Base-by-base conservation (phyloP, 2,329 filamentous ascomycete species). In the Ceratocystis colombiana region DNA sequence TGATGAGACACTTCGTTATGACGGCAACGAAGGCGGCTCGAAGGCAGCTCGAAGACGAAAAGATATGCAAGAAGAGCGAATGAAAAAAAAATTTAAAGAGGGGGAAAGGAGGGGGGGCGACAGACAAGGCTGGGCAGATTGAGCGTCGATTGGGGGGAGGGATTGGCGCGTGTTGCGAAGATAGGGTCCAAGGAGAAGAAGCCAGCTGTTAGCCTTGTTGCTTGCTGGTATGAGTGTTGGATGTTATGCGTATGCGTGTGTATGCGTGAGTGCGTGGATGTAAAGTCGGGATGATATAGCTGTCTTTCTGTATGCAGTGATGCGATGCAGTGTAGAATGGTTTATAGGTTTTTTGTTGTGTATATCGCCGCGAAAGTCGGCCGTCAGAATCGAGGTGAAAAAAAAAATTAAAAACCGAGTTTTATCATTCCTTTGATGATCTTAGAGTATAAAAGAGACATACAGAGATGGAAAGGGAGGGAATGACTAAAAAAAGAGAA, bases 1-100 rank as follows among this genome's bases (percentile, higher is more conserved):
- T 62, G 61, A 62, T 57, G 53, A 20, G 46, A 62, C 62, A 64
- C 61, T 61, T 53, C 37, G 37, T 41, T 3, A 46, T 53, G 45
- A 37, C 62, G 44, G 20, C 53, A 62, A 20, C 37, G n/a, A 64
- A 20, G 59, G 50, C 53, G 64, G n/a, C 50, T 41, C 53, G 57
- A 64, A 41, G 37, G 12, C 37, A 12, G 37, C 37, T 41, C 10
- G 10, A 46, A 53, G 28, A 61, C 20, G n/a, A 50, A 25, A 67
- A 25, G 28, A 50, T 10, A 50, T 28, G n/a, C 30, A 53, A 41
- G 10, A 53, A 41, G 10, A 17, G 44, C 46, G 41, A 45, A 28
- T 33, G 57, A n/a, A 46, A 53, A 41, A 41, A 62, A 62, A 61
- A 48, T n/a, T 20, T 7, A 66, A 57, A 17, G 22, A 20, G 44